Percentiles rank a stretch among this genome's conserved stretches.
Evolutionary conservation across 2,329 filamentous ascomycete species (phyloP).

Genomic region (Neoascochyta sp.): DNA sequence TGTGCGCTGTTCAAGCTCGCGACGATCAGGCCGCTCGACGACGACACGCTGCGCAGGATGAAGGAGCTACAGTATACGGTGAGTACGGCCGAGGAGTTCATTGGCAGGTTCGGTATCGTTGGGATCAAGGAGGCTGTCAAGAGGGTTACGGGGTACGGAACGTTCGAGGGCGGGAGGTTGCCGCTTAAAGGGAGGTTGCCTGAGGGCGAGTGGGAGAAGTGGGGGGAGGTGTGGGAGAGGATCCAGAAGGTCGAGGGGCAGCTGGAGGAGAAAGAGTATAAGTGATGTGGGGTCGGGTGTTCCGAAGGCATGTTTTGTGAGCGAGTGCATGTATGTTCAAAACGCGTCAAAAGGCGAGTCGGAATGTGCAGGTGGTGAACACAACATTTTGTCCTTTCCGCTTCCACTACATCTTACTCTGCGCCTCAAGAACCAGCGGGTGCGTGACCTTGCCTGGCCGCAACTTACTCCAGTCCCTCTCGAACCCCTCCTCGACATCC

Average conservation of each 20-base stretch:
- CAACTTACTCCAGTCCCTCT: conserved; percentile 49
- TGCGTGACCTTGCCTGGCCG: conserved; percentile 48
- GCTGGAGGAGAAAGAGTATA: conserved; percentile 24
- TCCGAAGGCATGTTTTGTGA: too few relatives aligned
- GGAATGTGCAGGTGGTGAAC: too few relatives aligned
- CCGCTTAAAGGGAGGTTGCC: conserved; percentile 58
- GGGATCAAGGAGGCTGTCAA: conserved; percentile 64
- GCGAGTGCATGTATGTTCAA: too few relatives aligned
- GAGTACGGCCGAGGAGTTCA: conserved; percentile 59
- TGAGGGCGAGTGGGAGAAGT: conserved; percentile 55
- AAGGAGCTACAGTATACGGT: conserved; percentile 58
- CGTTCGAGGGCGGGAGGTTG: conserved; percentile 56
- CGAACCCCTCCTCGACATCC: conserved; percentile 52
- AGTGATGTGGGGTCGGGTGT: conserved; percentile 10
- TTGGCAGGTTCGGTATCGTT: conserved; percentile 58
- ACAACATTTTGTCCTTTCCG: too few relatives aligned
- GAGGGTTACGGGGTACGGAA: conserved; percentile 57
- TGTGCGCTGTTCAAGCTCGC: conserved; percentile 55
- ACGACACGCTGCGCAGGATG: conserved; percentile 46
- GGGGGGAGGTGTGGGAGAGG: conserved; percentile 29
- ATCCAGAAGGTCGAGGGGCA: conserved; percentile 33
- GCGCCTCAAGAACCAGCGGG: conserved; percentile 33
- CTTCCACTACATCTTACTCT: conserved; percentile 27
- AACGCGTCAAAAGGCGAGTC: too few relatives aligned
- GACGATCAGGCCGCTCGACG: conserved; percentile 35